Evolutionary conservation across 169 alveolate species (phyloP).

Genomic region (Cryptosporidium sp.): DNA sequence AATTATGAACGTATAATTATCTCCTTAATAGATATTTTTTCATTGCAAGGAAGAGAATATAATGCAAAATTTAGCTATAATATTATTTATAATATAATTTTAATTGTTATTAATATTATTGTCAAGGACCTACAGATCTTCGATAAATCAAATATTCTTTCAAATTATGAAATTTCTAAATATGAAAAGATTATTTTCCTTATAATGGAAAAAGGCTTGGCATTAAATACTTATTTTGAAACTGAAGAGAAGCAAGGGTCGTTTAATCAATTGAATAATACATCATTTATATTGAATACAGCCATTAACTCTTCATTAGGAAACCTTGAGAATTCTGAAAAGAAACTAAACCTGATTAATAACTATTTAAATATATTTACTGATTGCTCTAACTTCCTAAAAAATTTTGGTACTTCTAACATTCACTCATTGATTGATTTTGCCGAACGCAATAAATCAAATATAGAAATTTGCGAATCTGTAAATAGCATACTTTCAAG

Average conservation of each 20-base stretch:
- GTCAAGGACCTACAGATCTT: conserved; percentile 10
- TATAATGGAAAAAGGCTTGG: background rate
- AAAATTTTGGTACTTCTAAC: conserved; percentile 27
- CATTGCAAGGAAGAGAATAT: background rate
- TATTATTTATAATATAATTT: conserved; percentile 9
- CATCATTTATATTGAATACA: conserved; percentile 17
- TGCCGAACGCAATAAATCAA: background rate
- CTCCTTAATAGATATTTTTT: background rate
- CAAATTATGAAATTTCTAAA: conserved; percentile 7
- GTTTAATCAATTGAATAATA: background rate
- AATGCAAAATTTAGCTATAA: background rate
- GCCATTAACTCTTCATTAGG: conserved; percentile 12
- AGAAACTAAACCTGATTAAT: background rate
- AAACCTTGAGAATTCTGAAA: background rate
- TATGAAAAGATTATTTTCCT: conserved; percentile 34
- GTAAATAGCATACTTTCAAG: background rate
- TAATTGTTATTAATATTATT: conserved; percentile 12
- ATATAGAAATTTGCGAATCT: background rate
- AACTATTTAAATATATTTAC: background rate
- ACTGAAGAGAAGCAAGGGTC: background rate
- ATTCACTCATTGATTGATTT: conserved; percentile 26
- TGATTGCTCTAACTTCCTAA: background rate
- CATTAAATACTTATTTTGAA: background rate
- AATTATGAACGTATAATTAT: conserved; percentile 32
- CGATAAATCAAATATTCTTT: background rate